Evolutionary conservation across 345 rosid genomes (phyloP).

Genomic region (Conringia planisiliqua): DNA sequence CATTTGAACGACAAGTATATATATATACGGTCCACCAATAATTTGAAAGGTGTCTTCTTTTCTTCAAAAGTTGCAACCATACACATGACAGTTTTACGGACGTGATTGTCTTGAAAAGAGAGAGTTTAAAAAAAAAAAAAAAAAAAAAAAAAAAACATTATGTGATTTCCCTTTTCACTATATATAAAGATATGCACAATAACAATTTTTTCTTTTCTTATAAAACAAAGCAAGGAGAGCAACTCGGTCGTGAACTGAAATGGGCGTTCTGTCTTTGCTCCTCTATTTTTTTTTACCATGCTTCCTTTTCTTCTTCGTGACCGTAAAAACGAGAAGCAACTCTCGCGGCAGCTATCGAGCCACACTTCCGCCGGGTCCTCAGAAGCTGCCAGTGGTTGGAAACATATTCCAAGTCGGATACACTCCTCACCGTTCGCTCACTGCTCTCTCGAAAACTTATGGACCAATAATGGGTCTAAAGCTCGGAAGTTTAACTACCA

Average conservation of each 20-base stretch:
- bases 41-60: neutral
- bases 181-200: neutral
- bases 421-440: slow-evolving; percentile 35
- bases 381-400: slow-evolving; percentile 34
- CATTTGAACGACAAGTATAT: neutral
- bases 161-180: neutral
- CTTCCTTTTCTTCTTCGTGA: neutral
- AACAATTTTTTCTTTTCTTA: neutral
- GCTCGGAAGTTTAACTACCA: slow-evolving; percentile 25
- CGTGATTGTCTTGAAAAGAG: neutral
- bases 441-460: slow-evolving; percentile 22
- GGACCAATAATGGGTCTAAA: slow-evolving; percentile 47
- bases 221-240: neutral
- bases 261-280: neutral
- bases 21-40: neutral
- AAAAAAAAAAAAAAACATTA: too few species aligned
- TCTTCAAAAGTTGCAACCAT: neutral
- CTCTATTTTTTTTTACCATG: neutral
- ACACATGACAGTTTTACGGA: neutral
- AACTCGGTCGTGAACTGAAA: neutral
- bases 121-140: too few species aligned
- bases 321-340: neutral
- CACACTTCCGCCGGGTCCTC: slow-evolving; percentile 35
- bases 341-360: neutral
- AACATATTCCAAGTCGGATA: slow-evolving; percentile 43